Conservation (phyloP, 495 filamentous ascomycete species). For the Aspergillus coremiiformis region DNA sequence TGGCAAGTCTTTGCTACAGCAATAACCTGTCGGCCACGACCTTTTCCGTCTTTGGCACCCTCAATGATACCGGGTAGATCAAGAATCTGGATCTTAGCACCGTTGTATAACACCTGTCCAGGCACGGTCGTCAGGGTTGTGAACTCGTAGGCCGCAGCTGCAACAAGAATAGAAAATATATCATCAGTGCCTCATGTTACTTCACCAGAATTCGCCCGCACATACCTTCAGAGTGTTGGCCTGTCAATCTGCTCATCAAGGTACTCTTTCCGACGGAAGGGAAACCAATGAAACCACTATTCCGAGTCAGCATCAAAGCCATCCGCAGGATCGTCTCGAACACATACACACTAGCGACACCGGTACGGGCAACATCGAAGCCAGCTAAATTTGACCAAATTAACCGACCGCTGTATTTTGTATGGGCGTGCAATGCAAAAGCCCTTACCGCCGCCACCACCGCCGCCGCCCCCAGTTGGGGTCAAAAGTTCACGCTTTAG, state of each 20-base stretch:
- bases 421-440: background rate
- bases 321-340: conserved; percentile 1
- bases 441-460: conserved; percentile 60
- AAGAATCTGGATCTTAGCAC: conserved; percentile 96
- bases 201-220: background rate
- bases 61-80: conserved; percentile 98
- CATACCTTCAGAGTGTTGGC: conserved; percentile 84
- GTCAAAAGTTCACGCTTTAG: conserved; percentile 92
- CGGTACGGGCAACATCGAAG: conserved; percentile 96
- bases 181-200: conserved; percentile 13
- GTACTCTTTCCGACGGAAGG: conserved; percentile 98
- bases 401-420: conserved; percentile 13
- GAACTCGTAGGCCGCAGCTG: conserved; percentile 93
- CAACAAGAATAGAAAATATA: background rate
- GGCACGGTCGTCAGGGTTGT: conserved; percentile 96
- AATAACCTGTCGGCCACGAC: conserved; percentile 97
- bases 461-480: conserved; percentile 72
- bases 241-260: conserved; percentile 87
- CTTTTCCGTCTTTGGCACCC: conserved; percentile 96
- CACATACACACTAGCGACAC: conserved; percentile 90
- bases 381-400: conserved; percentile 49
- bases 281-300: conserved; percentile 61
- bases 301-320: conserved; percentile 11
- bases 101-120: conserved; percentile 93
- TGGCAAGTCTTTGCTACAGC: conserved; percentile 98